phyloP scores from a whole-genome alignment of 148 eudicot genomes.

The Arctostaphylos glauca region DNA sequence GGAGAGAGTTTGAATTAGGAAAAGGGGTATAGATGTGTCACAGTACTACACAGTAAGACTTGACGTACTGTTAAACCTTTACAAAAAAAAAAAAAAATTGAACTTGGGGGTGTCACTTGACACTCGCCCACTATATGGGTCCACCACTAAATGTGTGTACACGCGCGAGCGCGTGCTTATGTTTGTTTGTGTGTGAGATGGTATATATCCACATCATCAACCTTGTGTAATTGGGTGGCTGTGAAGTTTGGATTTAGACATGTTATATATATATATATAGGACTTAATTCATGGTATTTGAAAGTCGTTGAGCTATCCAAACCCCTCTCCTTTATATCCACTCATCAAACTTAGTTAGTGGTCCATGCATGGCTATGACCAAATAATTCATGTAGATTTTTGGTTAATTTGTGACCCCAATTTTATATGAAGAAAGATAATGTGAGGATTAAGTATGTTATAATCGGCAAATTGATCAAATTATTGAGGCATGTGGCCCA shows the following conservation, averaged over 20 bases:
- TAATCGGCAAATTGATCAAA: not conserved
- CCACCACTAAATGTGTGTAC: no score
- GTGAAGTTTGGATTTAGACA: not conserved
- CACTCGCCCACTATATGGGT: no score
- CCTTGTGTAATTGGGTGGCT: not conserved
- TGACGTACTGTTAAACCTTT: no score
- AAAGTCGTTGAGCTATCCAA: not conserved
- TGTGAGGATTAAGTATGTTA: not conserved
- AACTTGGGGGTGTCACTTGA: no score
- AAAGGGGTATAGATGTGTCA: no score
- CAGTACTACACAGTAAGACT: no score
- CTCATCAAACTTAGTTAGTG: not conserved
- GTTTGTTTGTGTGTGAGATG: no score
- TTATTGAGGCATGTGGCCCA: not conserved
- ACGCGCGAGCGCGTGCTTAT: no score
- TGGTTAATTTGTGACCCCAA: not conserved
- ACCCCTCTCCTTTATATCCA: not conserved
- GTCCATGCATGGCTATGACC: not conserved
- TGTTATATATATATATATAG: not conserved
- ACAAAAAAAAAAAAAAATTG: no score
- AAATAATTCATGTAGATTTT: not conserved
- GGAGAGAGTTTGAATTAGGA: no score
- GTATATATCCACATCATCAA: no score
- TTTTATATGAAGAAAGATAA: not conserved
- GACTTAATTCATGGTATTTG: not conserved